These are phyloP conservation scores for Claviceps maximensis DNA, from an alignment of 2,329 filamentous ascomycete genomes.

Conservation along the genomic window DNA sequence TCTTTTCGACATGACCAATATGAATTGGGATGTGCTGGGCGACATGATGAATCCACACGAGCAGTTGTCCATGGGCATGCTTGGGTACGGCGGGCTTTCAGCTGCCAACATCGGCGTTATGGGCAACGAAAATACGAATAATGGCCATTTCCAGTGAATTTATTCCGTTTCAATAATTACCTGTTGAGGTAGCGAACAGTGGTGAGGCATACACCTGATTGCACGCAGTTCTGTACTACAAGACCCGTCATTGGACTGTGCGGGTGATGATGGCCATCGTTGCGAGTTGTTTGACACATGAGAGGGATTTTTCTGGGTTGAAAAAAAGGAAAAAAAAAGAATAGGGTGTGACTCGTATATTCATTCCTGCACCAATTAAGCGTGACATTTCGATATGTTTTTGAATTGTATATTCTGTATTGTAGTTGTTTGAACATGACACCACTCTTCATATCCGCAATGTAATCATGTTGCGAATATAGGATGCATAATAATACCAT, in stretches of 20 bases:
- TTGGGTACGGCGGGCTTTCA: conserved; percentile 18
- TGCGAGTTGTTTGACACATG: not conserved
- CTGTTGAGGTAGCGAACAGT: not conserved
- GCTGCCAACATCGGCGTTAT: conserved; percentile 7
- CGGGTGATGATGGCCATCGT: not conserved
- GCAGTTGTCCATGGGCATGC: conserved; percentile 19
- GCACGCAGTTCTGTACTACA: not conserved
- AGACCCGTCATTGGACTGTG: not conserved
- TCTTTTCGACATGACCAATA: conserved; percentile 28
- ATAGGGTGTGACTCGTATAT: too few species aligned
- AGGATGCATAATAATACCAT: too few species aligned
- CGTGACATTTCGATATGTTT: too few species aligned
- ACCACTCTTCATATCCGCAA: too few species aligned
- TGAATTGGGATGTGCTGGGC: conserved; percentile 35
- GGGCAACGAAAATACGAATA: conserved; percentile 2
- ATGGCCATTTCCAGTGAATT: conserved; percentile 4
- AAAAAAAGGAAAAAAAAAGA: not conserved
- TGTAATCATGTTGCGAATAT: too few species aligned
- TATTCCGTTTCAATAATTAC: not conserved
- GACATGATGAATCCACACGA: conserved; percentile 15
- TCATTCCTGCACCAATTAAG: too few species aligned
- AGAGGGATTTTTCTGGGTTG: too few species aligned
- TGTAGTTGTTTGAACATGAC: too few species aligned
- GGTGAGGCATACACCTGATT: not conserved
- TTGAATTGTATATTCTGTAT: too few species aligned